Evolutionary conservation across 2,329 filamentous ascomycete genomes (phyloP).

Genomic region (Penicillium decumbens): DNA sequence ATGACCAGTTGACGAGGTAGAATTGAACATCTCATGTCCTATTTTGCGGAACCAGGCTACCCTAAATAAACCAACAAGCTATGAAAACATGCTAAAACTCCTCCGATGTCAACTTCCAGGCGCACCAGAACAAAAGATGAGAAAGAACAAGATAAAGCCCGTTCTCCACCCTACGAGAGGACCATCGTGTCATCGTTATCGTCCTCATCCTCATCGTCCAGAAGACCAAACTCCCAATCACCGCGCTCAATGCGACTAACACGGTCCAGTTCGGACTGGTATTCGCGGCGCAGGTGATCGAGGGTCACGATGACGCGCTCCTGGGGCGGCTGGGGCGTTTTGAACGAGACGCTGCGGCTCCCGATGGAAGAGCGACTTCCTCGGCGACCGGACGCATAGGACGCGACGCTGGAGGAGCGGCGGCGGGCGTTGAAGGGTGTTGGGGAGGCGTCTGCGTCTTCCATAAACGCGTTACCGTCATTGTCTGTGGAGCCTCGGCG

Average conservation of each 20-base stretch:
- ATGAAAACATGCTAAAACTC: constrained; percentile 1
- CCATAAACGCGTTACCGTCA: constrained; percentile 38
- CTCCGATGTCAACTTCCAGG: neutral
- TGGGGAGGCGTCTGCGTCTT: constrained; percentile 29
- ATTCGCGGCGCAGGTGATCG: constrained; percentile 79
- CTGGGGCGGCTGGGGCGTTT: constrained; percentile 26
- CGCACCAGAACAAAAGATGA: neutral
- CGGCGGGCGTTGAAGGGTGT: constrained; percentile 15
- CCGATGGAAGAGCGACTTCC: constrained; percentile 22
- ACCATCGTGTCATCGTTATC: constrained; percentile 39
- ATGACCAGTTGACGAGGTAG: neutral
- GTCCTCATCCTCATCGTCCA: constrained; percentile 24
- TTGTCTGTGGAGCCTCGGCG: constrained; percentile 42
- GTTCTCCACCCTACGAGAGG: constrained; percentile 20
- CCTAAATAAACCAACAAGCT: constrained; percentile 10
- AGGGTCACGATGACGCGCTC: constrained; percentile 79
- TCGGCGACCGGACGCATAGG: constrained; percentile 20
- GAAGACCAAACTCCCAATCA: constrained; percentile 69
- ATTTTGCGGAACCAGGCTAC: constrained; percentile 18
- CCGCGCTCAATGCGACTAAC: constrained; percentile 84
- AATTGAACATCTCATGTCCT: constrained; percentile 5
- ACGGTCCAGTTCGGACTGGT: constrained; percentile 83
- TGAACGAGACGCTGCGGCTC: constrained; percentile 10
- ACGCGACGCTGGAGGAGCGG: constrained; percentile 21
- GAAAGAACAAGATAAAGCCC: neutral